Base-by-base conservation (phyloP, 768 basidiomycete genomes). In the Suillus variegatus region DNA sequence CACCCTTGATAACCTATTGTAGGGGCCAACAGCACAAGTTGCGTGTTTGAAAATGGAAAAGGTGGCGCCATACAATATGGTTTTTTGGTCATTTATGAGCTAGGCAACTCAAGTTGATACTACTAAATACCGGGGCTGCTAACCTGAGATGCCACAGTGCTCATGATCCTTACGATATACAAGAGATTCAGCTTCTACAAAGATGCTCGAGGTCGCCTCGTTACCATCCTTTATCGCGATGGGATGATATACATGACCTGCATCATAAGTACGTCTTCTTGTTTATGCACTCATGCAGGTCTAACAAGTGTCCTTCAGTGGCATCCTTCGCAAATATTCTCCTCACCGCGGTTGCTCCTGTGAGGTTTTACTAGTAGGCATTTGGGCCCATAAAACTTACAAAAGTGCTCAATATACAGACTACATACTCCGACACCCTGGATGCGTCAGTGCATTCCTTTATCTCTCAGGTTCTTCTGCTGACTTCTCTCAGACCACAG, bases 21-120 rank as follows among this genome's bases (percentile, higher is more conserved):
- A 54, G 46, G 3, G n/a, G 6, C 20, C 20, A 1, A 35, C 16
- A 4, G 7, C 9, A 57, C 22, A 35, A 35, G 16, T 3, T 62
- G 61, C n/a, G 2, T 16, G 25, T 57, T 62, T 28, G 18, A 7
- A 32, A 32, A 32, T 8, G 46, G 22, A 18, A 20, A 28, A 5
- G 5, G 6, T 18, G 57, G 20, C 16, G 43, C 61, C 13, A 20
- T 38, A 40, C 61, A 57, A n/a, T 62, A 57, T 5, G 35, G 20
- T 18, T 62, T 35, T 46, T 40, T 58, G 14, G 28, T 38, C 10
- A 6, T 62, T 44, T 62, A 57, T 25, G 62, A 62, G 62, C 62
- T 38, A 12, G 51, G 62, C 40, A 51, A 52, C 9, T 16, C 40
- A 12, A 62, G 0, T 28, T n/a, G 7, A 28, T 51, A 7, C 25